Conservation (phyloP, 148 eudicot genomes). For the Chenopodium berlandieri region DNA sequence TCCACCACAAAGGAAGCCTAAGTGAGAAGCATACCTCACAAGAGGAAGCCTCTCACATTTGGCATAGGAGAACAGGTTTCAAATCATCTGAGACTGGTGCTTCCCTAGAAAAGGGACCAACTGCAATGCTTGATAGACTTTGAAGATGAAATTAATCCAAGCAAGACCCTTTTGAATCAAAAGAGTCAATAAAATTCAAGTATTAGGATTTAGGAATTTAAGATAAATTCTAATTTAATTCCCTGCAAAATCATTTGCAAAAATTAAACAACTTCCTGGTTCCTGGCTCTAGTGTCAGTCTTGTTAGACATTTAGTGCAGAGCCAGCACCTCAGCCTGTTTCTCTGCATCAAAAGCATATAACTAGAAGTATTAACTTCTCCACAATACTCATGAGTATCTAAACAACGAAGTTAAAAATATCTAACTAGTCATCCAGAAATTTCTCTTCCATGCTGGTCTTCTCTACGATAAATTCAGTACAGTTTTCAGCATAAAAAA, state of each 20-base stretch:
- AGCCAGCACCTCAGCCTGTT: slow-evolving; percentile 76
- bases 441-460: slow-evolving; percentile 17
- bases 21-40: slow-evolving; percentile 77
- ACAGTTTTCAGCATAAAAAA: slow-evolving; percentile 6
- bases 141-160: slow-evolving; percentile 33
- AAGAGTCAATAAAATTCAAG: slow-evolving; percentile 28
- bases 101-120: slow-evolving; percentile 43
- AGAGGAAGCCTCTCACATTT: slow-evolving; percentile 74
- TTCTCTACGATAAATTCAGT: slow-evolving; percentile 6
- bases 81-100: slow-evolving; percentile 43
- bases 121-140: slow-evolving; percentile 45
- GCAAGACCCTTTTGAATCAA: slow-evolving; percentile 24
- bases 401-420: slow-evolving; percentile 11
- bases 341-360: slow-evolving; percentile 94
- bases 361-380: slow-evolving; percentile 40
- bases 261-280: slow-evolving; percentile 44
- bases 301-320: slow-evolving; percentile 64
- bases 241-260: slow-evolving; percentile 55
- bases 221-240: slow-evolving; percentile 21
- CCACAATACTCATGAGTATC: slow-evolving; percentile 9
- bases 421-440: slow-evolving; percentile 15
- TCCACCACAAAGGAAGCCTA: slow-evolving; percentile 39
- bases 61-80: slow-evolving; percentile 40
- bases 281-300: slow-evolving; percentile 65
- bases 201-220: not conserved